These are phyloP conservation scores for Fulvia fulva DNA, from an alignment of 2,329 filamentous ascomycete species.

Conservation along the genomic window DNA sequence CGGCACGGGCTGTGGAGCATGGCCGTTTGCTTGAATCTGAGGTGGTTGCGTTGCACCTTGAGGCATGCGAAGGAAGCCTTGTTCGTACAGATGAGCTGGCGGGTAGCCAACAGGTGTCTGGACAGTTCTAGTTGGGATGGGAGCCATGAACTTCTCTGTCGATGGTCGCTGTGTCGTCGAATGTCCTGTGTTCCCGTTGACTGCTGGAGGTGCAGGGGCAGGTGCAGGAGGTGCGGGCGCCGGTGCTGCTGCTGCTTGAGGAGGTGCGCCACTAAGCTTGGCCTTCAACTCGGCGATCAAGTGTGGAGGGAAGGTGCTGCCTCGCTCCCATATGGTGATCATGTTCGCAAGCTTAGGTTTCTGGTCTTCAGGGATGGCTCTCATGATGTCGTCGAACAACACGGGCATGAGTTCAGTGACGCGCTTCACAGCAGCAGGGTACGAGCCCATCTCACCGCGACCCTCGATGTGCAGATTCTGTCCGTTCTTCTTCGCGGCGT, in stretches of 20 bases:
- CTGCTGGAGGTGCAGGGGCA: constrained; percentile 10
- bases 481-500: constrained; percentile 82
- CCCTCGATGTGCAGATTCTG: constrained; percentile 64
- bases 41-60: constrained; percentile 3
- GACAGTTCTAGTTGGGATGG: constrained; percentile 27
- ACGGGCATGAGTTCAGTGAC: constrained; percentile 91
- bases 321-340: constrained; percentile 96
- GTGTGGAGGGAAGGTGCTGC: constrained; percentile 76
- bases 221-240: neutral
- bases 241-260: neutral
- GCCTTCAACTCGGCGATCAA: constrained; percentile 82
- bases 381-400: constrained; percentile 92
- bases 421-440: constrained; percentile 90
- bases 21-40: constrained; percentile 6
- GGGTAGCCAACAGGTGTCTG: constrained; percentile 31
- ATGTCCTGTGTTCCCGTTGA: constrained; percentile 14
- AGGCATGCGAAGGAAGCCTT: constrained; percentile 24
- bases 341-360: constrained; percentile 98
- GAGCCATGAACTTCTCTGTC: constrained; percentile 30
- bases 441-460: constrained; percentile 83
- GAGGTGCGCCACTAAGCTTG: constrained; percentile 37
- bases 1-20: constrained; percentile 14
- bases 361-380: constrained; percentile 84
- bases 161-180: constrained; percentile 12
- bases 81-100: constrained; percentile 29